Evolutionary conservation across 163 green algal species (phyloP).

Genomic region (Chlamydomonas reinhardtii): DNA sequence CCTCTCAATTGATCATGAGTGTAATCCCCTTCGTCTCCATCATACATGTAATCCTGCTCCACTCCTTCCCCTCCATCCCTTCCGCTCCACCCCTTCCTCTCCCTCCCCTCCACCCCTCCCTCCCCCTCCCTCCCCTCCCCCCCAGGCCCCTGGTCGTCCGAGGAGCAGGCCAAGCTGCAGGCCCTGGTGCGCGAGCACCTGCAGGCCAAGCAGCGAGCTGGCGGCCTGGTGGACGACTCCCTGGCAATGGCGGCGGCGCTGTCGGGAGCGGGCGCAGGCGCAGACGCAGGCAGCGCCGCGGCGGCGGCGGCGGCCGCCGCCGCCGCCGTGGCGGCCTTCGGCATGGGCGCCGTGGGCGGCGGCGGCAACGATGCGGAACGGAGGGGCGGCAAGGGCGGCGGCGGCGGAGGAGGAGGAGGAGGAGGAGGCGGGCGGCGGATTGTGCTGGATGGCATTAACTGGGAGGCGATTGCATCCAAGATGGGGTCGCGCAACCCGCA

Average conservation of each 20-base stretch:
- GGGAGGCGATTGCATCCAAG: constrained; percentile 64
- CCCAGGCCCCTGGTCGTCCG: constrained; percentile 64
- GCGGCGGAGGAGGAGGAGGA: not conserved
- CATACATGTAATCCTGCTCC: no score
- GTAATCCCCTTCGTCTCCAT: no score
- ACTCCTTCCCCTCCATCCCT: no score
- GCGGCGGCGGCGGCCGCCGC: not conserved
- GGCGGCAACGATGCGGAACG: no score
- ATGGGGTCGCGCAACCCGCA: constrained; percentile 70
- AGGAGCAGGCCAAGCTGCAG: constrained; percentile 65
- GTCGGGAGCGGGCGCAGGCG: not conserved
- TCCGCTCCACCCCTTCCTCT: no score
- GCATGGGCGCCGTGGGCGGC: not conserved
- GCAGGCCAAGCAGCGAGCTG: constrained; percentile 36
- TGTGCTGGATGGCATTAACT: constrained; percentile 82
- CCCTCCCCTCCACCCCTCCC: not conserved
- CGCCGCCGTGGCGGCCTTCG: not conserved
- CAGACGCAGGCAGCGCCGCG: not conserved
- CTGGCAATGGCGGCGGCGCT: constrained; percentile 1
- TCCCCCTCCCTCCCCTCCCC: not conserved
- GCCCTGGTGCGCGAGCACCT: constrained; percentile 66
- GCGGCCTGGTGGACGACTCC: not conserved
- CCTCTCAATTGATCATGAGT: no score
- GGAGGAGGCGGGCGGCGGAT: constrained; percentile 27
- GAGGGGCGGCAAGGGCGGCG: not conserved